These are phyloP conservation scores for Cercospora brassicicola DNA, from an alignment of 2,329 filamentous ascomycete species.

Conservation along the genomic window DNA sequence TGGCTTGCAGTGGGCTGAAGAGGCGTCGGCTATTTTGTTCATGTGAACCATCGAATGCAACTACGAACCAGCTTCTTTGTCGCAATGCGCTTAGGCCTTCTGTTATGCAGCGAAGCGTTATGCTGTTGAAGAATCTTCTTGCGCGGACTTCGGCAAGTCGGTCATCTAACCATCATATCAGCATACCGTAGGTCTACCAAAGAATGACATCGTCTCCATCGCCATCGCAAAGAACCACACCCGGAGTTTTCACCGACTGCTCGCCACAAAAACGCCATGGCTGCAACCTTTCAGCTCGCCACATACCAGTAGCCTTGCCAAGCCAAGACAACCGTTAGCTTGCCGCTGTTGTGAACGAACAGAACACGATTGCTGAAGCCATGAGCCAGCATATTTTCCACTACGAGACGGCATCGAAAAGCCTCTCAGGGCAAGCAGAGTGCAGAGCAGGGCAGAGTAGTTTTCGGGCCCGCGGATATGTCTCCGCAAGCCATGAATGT, in stretches of 20 bases:
- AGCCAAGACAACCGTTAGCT: conserved; percentile 2
- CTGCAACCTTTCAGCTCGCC: background rate
- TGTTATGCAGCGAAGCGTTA: background rate
- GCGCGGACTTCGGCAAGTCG: background rate
- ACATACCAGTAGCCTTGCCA: background rate
- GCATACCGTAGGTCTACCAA: background rate
- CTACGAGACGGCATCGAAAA: background rate
- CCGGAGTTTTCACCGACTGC: background rate
- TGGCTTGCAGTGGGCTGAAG: background rate
- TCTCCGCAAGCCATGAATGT: background rate
- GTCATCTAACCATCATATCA: background rate
- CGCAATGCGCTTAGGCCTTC: background rate
- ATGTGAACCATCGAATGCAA: background rate
- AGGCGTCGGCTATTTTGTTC: background rate
- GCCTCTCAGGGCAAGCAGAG: background rate
- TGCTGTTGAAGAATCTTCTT: background rate
- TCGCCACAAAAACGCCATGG: background rate
- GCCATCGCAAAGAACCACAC: background rate
- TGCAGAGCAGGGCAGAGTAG: background rate
- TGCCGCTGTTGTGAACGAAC: background rate
- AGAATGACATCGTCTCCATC: background rate
- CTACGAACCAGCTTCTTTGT: background rate
- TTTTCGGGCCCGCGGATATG: background rate
- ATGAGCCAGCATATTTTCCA: background rate
- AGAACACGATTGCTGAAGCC: background rate